These are phyloP conservation scores for Stephanodiscus triporus DNA, from an alignment of 108 stramenopile species.

Conservation along the genomic window DNA sequence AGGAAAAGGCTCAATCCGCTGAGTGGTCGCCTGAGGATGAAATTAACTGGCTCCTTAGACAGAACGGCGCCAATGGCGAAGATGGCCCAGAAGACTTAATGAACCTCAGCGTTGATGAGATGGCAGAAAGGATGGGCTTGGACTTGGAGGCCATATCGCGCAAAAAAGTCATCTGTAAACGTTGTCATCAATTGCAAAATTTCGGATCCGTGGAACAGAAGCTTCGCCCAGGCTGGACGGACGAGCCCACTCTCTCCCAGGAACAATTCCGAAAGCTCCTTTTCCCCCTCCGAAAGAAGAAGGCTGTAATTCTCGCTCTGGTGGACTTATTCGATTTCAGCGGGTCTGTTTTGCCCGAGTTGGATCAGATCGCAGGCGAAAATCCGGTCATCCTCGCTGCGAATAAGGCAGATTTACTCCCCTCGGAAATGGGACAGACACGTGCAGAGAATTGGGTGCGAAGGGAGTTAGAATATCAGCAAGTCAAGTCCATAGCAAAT, in stretches of 20 bases:
- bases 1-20: constrained; percentile 74
- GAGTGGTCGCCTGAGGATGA: constrained; percentile 90
- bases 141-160: constrained; percentile 66
- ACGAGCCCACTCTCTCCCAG: constrained; percentile 83
- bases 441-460: constrained; percentile 89
- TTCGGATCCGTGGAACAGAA: constrained; percentile 78
- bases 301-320: constrained; percentile 81
- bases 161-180: constrained; percentile 85
- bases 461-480: constrained; percentile 85
- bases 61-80: constrained; percentile 37
- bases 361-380: constrained; percentile 90
- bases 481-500: constrained; percentile 83
- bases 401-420: constrained; percentile 89
- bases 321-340: constrained; percentile 91
- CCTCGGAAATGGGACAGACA: constrained; percentile 77
- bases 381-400: constrained; percentile 90
- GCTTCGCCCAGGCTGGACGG: constrained; percentile 85
- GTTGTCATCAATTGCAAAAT: constrained; percentile 85
- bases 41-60: constrained; percentile 79
- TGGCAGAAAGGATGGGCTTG: constrained; percentile 73
- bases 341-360: constrained; percentile 84
- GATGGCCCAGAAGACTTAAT: constrained; percentile 29
- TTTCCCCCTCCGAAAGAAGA: constrained; percentile 67
- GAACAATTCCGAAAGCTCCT: constrained; percentile 80
- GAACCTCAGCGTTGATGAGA: constrained; percentile 63